Conservation (phyloP, 1,284 basidiomycete species). For the Rhizoctonia solani region DNA sequence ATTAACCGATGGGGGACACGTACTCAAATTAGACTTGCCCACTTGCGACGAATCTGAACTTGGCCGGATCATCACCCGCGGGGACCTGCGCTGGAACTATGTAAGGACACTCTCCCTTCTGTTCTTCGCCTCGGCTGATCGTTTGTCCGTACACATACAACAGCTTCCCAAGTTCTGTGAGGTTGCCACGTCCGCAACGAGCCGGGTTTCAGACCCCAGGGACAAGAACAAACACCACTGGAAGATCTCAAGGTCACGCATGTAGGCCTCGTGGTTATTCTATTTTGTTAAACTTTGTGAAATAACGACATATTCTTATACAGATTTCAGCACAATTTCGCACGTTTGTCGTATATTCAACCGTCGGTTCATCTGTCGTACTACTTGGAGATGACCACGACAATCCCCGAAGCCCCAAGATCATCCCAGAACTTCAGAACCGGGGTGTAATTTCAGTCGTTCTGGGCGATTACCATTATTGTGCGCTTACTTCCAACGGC, state of each 20-base stretch:
- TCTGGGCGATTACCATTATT: slow-evolving; percentile 88
- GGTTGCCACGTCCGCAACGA: slow-evolving; percentile 53
- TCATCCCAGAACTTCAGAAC: slow-evolving; percentile 73
- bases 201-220: slow-evolving; percentile 47
- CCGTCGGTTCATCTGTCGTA: slow-evolving; percentile 63
- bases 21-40: slow-evolving; percentile 61
- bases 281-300: slow-evolving; percentile 20
- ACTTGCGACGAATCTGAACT: slow-evolving; percentile 41
- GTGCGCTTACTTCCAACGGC: slow-evolving; percentile 77
- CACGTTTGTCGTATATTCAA: slow-evolving; percentile 81
- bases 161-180: slow-evolving; percentile 76
- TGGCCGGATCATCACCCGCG: slow-evolving; percentile 38
- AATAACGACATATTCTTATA: slow-evolving; percentile 40
- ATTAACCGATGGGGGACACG: slow-evolving; percentile 76
- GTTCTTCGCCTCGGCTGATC: slow-evolving; percentile 14
- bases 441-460: slow-evolving; percentile 78
- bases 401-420: slow-evolving; percentile 49
- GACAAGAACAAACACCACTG: slow-evolving; percentile 46
- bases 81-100: slow-evolving; percentile 64
- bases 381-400: slow-evolving; percentile 61
- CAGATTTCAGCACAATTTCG: slow-evolving; percentile 85
- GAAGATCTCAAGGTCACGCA: slow-evolving; percentile 66
- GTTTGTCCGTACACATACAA: not conserved
- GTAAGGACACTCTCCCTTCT: slow-evolving; percentile 53
- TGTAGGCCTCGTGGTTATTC: slow-evolving; percentile 50